Percentiles rank a stretch among this genome's conserved stretches.
phyloP scores from a whole-genome alignment of 2,329 filamentous ascomycete genomes.

The Apiospora rasikravindrae region DNA sequence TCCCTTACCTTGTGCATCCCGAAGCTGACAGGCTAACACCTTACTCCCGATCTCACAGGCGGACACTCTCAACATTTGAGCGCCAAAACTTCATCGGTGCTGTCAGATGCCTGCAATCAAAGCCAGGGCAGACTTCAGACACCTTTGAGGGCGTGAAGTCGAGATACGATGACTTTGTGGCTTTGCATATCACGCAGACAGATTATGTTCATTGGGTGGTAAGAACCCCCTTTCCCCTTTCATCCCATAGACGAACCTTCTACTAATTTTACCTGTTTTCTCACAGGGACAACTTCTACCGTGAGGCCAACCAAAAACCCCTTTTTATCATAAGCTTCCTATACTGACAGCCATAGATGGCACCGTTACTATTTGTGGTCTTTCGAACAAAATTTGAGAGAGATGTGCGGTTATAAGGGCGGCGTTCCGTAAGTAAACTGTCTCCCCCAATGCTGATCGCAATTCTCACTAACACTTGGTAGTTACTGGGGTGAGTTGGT shows the following conservation, averaged over 20 bases:
- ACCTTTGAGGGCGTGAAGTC: constrained; percentile 42
- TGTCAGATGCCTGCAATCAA: constrained; percentile 44
- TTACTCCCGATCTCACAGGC: neutral
- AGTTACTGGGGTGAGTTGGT: neutral
- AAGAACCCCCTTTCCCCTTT: constrained; percentile 18
- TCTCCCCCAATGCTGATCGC: neutral
- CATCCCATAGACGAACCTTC: no score
- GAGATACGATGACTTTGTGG: constrained; percentile 53
- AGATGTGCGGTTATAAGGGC: constrained; percentile 24
- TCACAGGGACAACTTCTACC: neutral
- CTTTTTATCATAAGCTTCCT: neutral
- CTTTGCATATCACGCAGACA: constrained; percentile 48
- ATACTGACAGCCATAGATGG: constrained; percentile 20
- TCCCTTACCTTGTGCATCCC: neutral
- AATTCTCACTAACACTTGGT: neutral
- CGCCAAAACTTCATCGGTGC: constrained; percentile 45
- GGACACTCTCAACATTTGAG: constrained; percentile 26
- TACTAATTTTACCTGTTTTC: neutral
- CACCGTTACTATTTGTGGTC: constrained; percentile 27
- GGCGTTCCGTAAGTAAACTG: constrained; percentile 24
- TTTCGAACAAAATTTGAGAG: constrained; percentile 26
- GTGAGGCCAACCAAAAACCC: neutral
- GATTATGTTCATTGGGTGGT: constrained; percentile 41
- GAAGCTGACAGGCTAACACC: neutral
- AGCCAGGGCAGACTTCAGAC: constrained; percentile 35